A percentile compares a stretch with the other conserved stretches of the same genome.
Evolutionary conservation across 2,329 filamentous ascomycete species (phyloP).

Genomic region (Fusarium globosum): DNA sequence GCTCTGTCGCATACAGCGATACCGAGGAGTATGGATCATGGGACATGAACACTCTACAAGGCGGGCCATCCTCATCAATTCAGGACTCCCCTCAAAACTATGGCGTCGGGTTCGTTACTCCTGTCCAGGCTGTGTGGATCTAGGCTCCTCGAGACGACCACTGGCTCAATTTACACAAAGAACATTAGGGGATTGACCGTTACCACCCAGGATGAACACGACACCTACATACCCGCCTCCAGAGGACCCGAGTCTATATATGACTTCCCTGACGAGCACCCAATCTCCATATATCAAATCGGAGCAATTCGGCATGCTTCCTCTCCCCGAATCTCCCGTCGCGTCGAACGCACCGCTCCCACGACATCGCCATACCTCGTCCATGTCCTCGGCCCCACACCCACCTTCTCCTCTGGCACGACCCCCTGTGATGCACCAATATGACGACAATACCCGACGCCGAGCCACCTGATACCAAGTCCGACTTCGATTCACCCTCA

Average conservation of each 20-base stretch:
- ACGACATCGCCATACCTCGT: conserved; percentile 54
- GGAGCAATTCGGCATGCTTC: conserved; percentile 57
- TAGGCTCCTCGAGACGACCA: conserved; percentile 57
- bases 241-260: conserved; percentile 53
- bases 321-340: conserved; percentile 59
- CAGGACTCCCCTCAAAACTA: conserved; percentile 57
- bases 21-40: conserved; percentile 66
- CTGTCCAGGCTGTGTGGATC: conserved; percentile 71
- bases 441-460: conserved; percentile 52
- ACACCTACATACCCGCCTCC: conserved; percentile 58
- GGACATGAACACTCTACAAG: conserved; percentile 58
- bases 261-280: conserved; percentile 52
- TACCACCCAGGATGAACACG: conserved; percentile 62
- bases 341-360: conserved; percentile 50
- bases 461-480: conserved; percentile 43
- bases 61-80: conserved; percentile 59
- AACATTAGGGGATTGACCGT: conserved; percentile 66
- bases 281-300: conserved; percentile 59
- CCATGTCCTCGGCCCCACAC: conserved; percentile 51
- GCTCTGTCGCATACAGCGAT: conserved; percentile 73
- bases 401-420: conserved; percentile 51
- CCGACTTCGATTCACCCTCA: conserved; percentile 33
- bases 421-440: conserved; percentile 46
- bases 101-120: conserved; percentile 70
- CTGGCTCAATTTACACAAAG: conserved; percentile 52